Evolutionary conservation across 2,329 filamentous ascomycete genomes (phyloP).

Genomic region (Alternaria tenuissima): DNA sequence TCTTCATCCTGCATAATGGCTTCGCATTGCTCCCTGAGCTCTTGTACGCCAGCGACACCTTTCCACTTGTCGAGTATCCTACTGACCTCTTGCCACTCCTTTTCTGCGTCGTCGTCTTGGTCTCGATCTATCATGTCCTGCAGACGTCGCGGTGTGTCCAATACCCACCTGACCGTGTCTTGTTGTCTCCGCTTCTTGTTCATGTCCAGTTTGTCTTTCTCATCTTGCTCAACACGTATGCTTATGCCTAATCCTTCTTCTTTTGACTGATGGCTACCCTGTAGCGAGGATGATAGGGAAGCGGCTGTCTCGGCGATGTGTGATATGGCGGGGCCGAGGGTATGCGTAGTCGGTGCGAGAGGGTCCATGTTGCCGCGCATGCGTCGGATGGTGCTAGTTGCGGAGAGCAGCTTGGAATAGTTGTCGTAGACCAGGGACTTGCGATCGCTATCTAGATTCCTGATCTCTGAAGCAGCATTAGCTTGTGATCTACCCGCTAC

Average conservation of each 20-base stretch:
- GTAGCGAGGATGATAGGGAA: constrained; percentile 51
- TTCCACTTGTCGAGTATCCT: constrained; percentile 55
- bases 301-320: constrained; percentile 73
- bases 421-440: constrained; percentile 99
- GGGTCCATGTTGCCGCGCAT: constrained; percentile 86
- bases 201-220: constrained; percentile 31
- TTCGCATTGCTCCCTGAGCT: constrained; percentile 51
- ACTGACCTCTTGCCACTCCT: constrained; percentile 56
- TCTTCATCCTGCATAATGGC: constrained; percentile 41
- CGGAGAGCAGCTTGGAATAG: constrained; percentile 95
- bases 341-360: constrained; percentile 75
- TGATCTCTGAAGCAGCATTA: constrained; percentile 66
- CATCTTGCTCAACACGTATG: constrained; percentile 33
- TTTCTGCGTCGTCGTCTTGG: constrained; percentile 66
- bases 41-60: constrained; percentile 53
- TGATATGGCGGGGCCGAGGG: constrained; percentile 75
- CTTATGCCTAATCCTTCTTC: constrained; percentile 36
- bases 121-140: constrained; percentile 67
- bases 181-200: constrained; percentile 54
- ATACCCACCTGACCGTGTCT: constrained; percentile 68
- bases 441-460: constrained; percentile 91
- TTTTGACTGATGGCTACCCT: constrained; percentile 33
- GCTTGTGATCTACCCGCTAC: not conserved
- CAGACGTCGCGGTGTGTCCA: constrained; percentile 69
- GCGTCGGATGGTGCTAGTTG: constrained; percentile 93